Evolutionary conservation across 805 yeast genomes (phyloP), one percentile per base, ranked within the genome.

Genomic region (Hanseniaspora guilliermondii): DNA sequence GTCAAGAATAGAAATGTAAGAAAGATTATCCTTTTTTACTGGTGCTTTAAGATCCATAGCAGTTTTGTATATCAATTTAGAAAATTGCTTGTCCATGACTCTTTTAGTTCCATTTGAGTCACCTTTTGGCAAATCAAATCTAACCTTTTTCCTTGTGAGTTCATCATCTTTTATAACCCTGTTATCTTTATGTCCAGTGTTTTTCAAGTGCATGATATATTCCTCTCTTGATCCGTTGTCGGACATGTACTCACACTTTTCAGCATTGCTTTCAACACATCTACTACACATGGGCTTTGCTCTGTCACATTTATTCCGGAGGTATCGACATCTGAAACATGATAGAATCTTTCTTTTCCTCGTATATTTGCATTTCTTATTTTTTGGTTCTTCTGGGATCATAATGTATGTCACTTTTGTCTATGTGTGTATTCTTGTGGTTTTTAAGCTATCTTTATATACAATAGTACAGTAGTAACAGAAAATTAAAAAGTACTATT

Each of bases 221-320:
- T 44, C 47, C 9, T 32, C 37, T 32, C 33, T 44, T 27, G 47
- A 32, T 7, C 25, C 47, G 21, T 17, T 32, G 21, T 52, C 55
- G 4, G 40, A 14, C 55, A 52, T 52, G n/a, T 52, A 52, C 32
- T 44, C 45, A 22, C 55, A 52, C 14, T 19, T 22, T 6, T 24
- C 37, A 22, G 39, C 7, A 11, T 44, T 16, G 19, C 6, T 27
- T 36, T 52, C 44, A 33, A 16, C 37, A 44, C 55, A 52, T n/a
- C 55, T 52, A 1, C 44, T 17, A 21, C 55, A 52, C 11, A 16
- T 16, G 6, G 55, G 55, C 21, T 44, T 52, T 9, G 17, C 33
- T 27, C 55, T 35, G 25, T 52, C 55, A 16, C 55, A 52, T 16
- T 52, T 52, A 22, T 52, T 47, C 30, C 55, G 44, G 4, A 52